phyloP scores from a whole-genome alignment of 805 yeast species.

The Kodamaea hsintzibuensis region DNA sequence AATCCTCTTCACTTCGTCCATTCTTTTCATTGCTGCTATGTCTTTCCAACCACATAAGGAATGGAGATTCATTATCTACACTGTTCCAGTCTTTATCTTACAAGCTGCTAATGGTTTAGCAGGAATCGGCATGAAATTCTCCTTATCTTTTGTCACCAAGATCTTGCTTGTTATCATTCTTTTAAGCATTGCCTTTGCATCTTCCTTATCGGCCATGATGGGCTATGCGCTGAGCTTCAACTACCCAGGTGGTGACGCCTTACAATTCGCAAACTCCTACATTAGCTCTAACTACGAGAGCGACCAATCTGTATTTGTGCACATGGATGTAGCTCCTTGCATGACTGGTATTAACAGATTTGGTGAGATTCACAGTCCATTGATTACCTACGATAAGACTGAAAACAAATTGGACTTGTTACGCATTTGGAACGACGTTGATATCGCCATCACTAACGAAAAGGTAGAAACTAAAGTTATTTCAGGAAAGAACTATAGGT shows the following conservation, averaged over 20 bases:
- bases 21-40: slow-evolving; percentile 59
- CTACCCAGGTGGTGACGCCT: slow-evolving; percentile 88
- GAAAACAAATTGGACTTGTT: slow-evolving; percentile 49
- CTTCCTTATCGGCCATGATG: slow-evolving; percentile 49
- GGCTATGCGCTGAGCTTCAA: slow-evolving; percentile 68
- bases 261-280: slow-evolving; percentile 50
- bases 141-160: slow-evolving; percentile 23
- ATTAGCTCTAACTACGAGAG: slow-evolving; percentile 21
- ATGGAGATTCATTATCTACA: slow-evolving; percentile 85
- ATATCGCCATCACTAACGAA: slow-evolving; percentile 30
- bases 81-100: slow-evolving; percentile 66
- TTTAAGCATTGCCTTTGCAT: slow-evolving; percentile 27
- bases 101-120: slow-evolving; percentile 64
- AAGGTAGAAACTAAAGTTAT: slow-evolving; percentile 13
- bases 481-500: slow-evolving; percentile 8
- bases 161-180: slow-evolving; percentile 25
- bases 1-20: slow-evolving; percentile 46
- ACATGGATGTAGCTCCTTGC: slow-evolving; percentile 77
- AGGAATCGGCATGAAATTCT: slow-evolving; percentile 20
- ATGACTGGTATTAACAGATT: slow-evolving; percentile 86
- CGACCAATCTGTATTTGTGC: slow-evolving; percentile 46
- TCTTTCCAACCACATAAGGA: slow-evolving; percentile 91
- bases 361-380: slow-evolving; percentile 52
- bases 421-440: slow-evolving; percentile 30
- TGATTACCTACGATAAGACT: slow-evolving; percentile 69